phyloP scores from a whole-genome alignment of 768 basidiomycete species.

The Leccinum aurantiacum region DNA sequence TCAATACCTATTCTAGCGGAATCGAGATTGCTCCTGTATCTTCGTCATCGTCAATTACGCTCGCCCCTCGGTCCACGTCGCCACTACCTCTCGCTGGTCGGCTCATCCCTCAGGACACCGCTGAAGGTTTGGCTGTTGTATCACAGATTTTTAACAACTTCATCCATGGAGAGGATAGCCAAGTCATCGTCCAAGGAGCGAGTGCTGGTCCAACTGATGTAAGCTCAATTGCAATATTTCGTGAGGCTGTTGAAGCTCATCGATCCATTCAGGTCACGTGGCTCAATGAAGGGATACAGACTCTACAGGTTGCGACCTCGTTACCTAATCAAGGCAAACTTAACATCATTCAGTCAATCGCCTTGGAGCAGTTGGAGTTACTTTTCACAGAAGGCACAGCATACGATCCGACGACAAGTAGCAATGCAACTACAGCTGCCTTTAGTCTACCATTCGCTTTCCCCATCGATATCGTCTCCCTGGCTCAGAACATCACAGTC shows the following conservation, averaged over 20 bases:
- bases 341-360: slow-evolving; percentile 63
- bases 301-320: slow-evolving; percentile 54
- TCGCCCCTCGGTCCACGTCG: slow-evolving; percentile 54
- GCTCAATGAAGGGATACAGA: slow-evolving; percentile 71
- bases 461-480: slow-evolving; percentile 61
- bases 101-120: slow-evolving; percentile 57
- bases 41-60: slow-evolving; percentile 48
- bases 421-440: slow-evolving; percentile 56
- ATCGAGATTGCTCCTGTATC: slow-evolving; percentile 60
- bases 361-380: slow-evolving; percentile 57
- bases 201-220: slow-evolving; percentile 60
- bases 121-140: slow-evolving; percentile 54
- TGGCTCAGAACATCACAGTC: slow-evolving; percentile 59
- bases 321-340: slow-evolving; percentile 64
- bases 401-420: slow-evolving; percentile 58
- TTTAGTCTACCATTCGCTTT: slow-evolving; percentile 72
- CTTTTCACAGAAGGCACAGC: slow-evolving; percentile 57
- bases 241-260: slow-evolving; percentile 3
- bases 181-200: slow-evolving; percentile 57
- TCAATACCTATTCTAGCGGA: slow-evolving; percentile 54
- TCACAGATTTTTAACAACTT: slow-evolving; percentile 72
- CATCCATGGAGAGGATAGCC: slow-evolving; percentile 62
- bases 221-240: slow-evolving; percentile 15
- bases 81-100: slow-evolving; percentile 58
- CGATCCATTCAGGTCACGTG: slow-evolving; percentile 52